These are phyloP conservation scores for Boletus reticuloceps DNA, from an alignment of 768 basidiomycete species.

Conservation along the genomic window DNA sequence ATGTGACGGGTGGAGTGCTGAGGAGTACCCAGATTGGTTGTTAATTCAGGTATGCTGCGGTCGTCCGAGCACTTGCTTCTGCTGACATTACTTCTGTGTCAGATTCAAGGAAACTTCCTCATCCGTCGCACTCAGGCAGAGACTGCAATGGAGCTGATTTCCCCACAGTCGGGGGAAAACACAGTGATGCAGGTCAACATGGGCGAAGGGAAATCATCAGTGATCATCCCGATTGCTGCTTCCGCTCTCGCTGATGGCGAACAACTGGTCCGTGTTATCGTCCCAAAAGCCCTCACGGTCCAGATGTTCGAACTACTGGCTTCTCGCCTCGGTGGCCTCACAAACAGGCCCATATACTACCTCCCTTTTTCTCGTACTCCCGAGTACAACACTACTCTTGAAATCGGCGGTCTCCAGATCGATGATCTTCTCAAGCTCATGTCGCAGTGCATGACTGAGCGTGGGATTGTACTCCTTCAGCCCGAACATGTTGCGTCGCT, in stretches of 20 bases:
- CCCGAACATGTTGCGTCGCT: too few relatives aligned
- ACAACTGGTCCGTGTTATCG: slow-evolving; percentile 43
- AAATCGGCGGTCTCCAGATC: neutral
- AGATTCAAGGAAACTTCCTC: slow-evolving; percentile 36
- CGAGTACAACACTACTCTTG: neutral
- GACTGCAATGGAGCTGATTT: slow-evolving; percentile 43
- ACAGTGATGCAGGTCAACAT: slow-evolving; percentile 34
- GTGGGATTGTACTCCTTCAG: too few relatives aligned
- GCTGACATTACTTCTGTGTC: neutral
- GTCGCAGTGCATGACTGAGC: slow-evolving; percentile 29
- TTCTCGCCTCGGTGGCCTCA: slow-evolving; percentile 38
- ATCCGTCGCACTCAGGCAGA: slow-evolving; percentile 32
- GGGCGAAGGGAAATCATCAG: neutral
- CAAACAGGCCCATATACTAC: slow-evolving; percentile 44
- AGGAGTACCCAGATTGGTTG: slow-evolving; percentile 37
- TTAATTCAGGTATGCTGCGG: slow-evolving; percentile 36
- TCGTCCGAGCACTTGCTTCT: too few relatives aligned
- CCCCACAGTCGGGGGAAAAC: slow-evolving; percentile 33
- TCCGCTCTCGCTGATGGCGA: slow-evolving; percentile 40
- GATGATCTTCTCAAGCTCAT: slow-evolving; percentile 30
- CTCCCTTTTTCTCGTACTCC: slow-evolving; percentile 45
- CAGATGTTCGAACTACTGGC: slow-evolving; percentile 48
- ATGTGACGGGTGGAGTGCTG: slow-evolving; percentile 12
- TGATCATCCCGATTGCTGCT: slow-evolving; percentile 5
- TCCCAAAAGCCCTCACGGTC: slow-evolving; percentile 39